Evolutionary conservation across 2,329 filamentous ascomycete species (phyloP), one percentile per base, ranked within the genome.

Genomic region (Gyromitra esculenta): DNA sequence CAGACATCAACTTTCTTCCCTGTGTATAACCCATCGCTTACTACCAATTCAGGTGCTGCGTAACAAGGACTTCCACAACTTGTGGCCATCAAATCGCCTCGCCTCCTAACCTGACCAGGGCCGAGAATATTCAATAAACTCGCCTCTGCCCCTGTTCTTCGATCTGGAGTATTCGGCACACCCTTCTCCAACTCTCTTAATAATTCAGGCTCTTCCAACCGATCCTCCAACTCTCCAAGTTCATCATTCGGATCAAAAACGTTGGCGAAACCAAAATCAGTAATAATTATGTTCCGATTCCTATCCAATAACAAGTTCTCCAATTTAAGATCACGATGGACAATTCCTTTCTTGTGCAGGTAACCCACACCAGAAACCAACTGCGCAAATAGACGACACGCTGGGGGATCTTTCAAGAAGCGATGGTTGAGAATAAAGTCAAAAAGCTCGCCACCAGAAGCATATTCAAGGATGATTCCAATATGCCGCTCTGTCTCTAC

Each of bases 231-330:
- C 75, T 97, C 94, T 3, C 89, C 89, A 50, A 99, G 87, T 83
- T 97, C 94, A 82, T 99, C 96, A 45, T 87, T 85, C 0, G 96
- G 89, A 82, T 97, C 92, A 82, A 99, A 99, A 0, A 94, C 98
- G 84, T 99, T 99, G 80, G 96, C 96, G 83, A 99, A 99, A 18
- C 96, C 96, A 84, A 99, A 99, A 85, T 99, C 96, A 15, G 96
- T 99, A 82, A 99, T 99, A 85, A 99, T 99, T 82, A 99, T 98
- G 86, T 99, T 99, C 79, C 94, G 91, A 83, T 99, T 97, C 78
- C 95, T 91, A 84, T 99, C 96, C 66, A 99, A 88, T 48, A 99
- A 88, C 81, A 99, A 84, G 82, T 99, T 99, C 85, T 99, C 96
- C 60, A 99, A 87, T 85, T 99, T 99, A 80, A 99, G 85, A 85